Evolutionary conservation across 129 eudicot genomes (phyloP).

Genomic region (Mikania micrantha): DNA sequence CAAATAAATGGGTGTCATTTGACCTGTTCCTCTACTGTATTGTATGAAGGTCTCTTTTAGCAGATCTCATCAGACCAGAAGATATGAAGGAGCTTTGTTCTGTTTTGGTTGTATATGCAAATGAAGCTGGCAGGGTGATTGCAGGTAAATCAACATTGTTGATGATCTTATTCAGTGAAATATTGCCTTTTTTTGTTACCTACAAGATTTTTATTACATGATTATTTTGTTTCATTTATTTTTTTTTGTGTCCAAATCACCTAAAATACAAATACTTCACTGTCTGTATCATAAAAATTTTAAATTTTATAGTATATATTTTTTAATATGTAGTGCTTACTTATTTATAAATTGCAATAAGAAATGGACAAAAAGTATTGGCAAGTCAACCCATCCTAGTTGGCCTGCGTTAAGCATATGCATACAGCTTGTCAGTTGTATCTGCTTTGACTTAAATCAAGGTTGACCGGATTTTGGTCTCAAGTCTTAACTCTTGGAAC

Average conservation of each 20-base stretch:
- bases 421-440: background rate
- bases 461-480: background rate
- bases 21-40: background rate
- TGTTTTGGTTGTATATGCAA: constrained; percentile 73
- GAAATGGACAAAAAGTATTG: background rate
- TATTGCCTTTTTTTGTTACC: constrained; percentile 1
- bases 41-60: constrained; percentile 73
- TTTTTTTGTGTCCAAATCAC: too few species aligned
- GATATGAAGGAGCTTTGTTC: constrained; percentile 90
- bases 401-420: background rate
- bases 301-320: background rate
- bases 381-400: background rate
- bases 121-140: constrained; percentile 69
- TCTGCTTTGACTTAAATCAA: background rate
- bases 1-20: background rate
- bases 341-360: background rate
- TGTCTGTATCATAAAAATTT: background rate
- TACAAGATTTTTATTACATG: background rate
- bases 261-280: background rate
- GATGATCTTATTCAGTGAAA: background rate
- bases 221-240: too few species aligned
- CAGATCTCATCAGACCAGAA: constrained; percentile 74
- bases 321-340: background rate
- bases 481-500: background rate
- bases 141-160: constrained; percentile 42